phyloP scores from a whole-genome alignment of 2,329 filamentous ascomycete genomes.

The Aureobasidium zeae region DNA sequence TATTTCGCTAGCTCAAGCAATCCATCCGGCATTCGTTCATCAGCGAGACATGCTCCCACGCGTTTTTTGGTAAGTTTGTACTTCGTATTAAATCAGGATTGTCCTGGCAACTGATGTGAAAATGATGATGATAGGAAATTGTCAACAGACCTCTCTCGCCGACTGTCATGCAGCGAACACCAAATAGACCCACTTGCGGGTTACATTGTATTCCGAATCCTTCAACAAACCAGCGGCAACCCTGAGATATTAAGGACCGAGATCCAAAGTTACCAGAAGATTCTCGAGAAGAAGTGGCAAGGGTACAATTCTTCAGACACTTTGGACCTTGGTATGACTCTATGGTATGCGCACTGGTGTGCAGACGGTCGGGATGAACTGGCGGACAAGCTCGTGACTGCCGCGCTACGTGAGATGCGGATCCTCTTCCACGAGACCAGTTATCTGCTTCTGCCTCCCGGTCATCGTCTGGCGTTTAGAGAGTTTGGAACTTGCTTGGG shows the following conservation, averaged over 20 bases:
- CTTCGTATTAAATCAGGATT: neutral
- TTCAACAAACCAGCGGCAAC: slow-evolving; percentile 34
- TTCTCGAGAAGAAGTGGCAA: slow-evolving; percentile 39
- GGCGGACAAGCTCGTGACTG: slow-evolving; percentile 29
- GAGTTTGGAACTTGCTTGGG: slow-evolving; percentile 21
- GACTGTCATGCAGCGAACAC: slow-evolving; percentile 44
- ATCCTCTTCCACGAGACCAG: slow-evolving; percentile 13
- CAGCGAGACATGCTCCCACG: slow-evolving; percentile 29
- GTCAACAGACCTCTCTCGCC: slow-evolving; percentile 38
- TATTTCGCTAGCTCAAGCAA: slow-evolving; percentile 43
- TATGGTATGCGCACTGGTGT: slow-evolving; percentile 49
- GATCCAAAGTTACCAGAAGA: slow-evolving; percentile 43
- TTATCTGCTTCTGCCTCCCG: slow-evolving; percentile 9
- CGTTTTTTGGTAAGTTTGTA: slow-evolving; percentile 40
- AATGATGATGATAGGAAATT: slow-evolving; percentile 42
- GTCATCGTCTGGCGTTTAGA: slow-evolving; percentile 19
- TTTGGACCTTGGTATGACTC: slow-evolving; percentile 51
- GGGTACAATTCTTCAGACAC: slow-evolving; percentile 41
- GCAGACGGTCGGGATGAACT: slow-evolving; percentile 39
- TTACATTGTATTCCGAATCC: slow-evolving; percentile 41
- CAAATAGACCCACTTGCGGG: slow-evolving; percentile 50
- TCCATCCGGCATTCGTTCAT: slow-evolving; percentile 46
- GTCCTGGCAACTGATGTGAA: neutral
- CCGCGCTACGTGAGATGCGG: slow-evolving; percentile 17
- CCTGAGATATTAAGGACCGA: slow-evolving; percentile 35